Conservation (phyloP, 257 asterid genomes). For the Mentha longifolia region DNA sequence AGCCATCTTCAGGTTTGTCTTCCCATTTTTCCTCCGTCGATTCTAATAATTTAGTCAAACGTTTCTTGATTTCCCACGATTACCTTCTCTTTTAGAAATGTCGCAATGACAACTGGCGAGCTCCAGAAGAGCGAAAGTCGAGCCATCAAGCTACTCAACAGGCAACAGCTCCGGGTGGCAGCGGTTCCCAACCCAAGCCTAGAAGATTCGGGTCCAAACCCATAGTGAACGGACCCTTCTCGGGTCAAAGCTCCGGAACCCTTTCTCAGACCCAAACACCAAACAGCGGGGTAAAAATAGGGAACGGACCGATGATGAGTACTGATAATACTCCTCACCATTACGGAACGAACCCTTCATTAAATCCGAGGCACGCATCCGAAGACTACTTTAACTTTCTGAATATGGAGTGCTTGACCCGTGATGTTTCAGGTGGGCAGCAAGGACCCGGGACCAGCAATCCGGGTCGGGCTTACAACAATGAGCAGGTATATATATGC, state of each 20-base stretch:
- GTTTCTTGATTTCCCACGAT: neutral
- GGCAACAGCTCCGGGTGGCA: neutral
- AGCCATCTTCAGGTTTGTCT: conserved; percentile 56
- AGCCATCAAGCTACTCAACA: neutral
- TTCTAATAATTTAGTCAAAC: too few relatives aligned
- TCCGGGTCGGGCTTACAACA: conserved; percentile 25
- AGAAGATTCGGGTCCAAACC: conserved; percentile 57
- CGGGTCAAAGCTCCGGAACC: conserved; percentile 24
- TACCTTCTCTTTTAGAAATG: conserved; percentile 40
- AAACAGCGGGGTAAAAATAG: neutral
- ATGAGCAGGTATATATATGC: conserved; percentile 31
- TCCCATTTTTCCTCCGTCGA: neutral
- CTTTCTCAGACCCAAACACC: neutral
- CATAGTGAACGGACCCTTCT: neutral
- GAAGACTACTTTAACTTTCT: conserved; percentile 37
- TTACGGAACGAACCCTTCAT: neutral
- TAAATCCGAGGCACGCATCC: conserved; percentile 19
- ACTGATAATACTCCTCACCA: conserved; percentile 9
- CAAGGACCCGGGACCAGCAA: conserved; percentile 20
- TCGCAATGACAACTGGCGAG: conserved; percentile 52
- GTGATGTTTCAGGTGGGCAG: conserved; percentile 14
- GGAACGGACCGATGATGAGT: neutral
- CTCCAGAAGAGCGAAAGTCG: conserved; percentile 37
- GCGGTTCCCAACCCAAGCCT: conserved; percentile 22
- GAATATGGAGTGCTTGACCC: conserved; percentile 30